phyloP scores from a whole-genome alignment of 2,329 filamentous ascomycete genomes.

The Diaporthe eres region DNA sequence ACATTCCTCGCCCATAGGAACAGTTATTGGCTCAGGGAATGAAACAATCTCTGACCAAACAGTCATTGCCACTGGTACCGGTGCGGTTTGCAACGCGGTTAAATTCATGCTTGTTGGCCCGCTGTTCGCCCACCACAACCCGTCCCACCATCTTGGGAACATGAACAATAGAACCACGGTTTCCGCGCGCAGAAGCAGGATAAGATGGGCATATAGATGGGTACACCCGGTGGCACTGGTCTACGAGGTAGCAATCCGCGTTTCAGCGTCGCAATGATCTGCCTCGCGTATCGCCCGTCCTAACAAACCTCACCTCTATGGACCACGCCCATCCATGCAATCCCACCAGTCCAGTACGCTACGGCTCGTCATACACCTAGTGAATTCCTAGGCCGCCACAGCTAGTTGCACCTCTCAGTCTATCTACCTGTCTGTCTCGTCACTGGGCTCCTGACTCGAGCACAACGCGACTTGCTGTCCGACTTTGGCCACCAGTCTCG shows the following conservation, averaged over 20 bases:
- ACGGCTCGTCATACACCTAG: neutral
- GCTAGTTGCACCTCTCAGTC: neutral
- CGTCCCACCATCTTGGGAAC: neutral
- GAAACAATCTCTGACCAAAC: slow-evolving; percentile 6
- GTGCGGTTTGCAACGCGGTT: slow-evolving; percentile 14
- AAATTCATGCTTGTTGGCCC: slow-evolving; percentile 12
- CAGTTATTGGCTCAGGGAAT: neutral
- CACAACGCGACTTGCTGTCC: too few relatives aligned
- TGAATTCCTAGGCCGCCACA: neutral
- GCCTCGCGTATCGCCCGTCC: slow-evolving; percentile 13
- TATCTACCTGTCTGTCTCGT: neutral
- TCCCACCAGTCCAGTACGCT: neutral
- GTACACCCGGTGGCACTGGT: slow-evolving; percentile 7
- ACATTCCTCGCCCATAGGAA: neutral
- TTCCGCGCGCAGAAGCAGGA: neutral
- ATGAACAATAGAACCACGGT: neutral
- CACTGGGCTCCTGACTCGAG: neutral
- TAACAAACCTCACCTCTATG: neutral
- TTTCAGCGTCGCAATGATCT: slow-evolving; percentile 31
- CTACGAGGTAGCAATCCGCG: slow-evolving; percentile 24
- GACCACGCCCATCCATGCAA: neutral
- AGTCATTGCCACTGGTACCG: neutral
- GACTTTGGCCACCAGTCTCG: neutral
- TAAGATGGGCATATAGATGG: neutral
- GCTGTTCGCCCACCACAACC: neutral